Evolutionary conservation across 2,329 filamentous ascomycete species (phyloP).

Genomic region (Mariannaea elegans): DNA sequence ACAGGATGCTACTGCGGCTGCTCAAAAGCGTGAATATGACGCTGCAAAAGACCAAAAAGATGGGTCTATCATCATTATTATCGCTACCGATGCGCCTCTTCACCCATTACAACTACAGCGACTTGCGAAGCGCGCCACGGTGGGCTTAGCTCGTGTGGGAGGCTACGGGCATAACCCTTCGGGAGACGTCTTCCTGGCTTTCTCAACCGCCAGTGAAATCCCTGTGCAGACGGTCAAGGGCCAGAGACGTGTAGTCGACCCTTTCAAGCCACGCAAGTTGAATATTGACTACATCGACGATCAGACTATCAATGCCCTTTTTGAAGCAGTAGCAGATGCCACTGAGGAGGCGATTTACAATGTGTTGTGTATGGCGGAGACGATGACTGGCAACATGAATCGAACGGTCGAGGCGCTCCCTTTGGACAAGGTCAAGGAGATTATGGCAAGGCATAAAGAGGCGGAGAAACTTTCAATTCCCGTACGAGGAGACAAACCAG

Average conservation of each 20-base stretch:
- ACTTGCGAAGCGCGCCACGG: constrained; percentile 65
- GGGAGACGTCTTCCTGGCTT: constrained; percentile 71
- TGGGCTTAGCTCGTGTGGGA: constrained; percentile 66
- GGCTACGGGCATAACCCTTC: constrained; percentile 67
- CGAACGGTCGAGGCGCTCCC: constrained; percentile 54
- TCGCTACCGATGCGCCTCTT: constrained; percentile 70
- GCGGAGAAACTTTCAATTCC: background rate
- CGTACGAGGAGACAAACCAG: too few species aligned
- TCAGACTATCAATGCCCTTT: constrained; percentile 66
- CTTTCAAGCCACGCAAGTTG: constrained; percentile 48
- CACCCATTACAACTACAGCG: constrained; percentile 64
- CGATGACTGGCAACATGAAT: constrained; percentile 63
- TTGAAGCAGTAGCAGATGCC: constrained; percentile 69
- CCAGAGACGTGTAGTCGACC: constrained; percentile 49
- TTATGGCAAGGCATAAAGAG: constrained; percentile 8
- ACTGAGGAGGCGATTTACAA: constrained; percentile 75
- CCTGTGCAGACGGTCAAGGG: constrained; percentile 48
- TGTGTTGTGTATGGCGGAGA: constrained; percentile 67
- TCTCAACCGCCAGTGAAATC: constrained; percentile 65
- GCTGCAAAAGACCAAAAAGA: constrained; percentile 61
- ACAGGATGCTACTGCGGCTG: constrained; percentile 35
- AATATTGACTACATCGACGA: constrained; percentile 57
- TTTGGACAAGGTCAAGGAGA: constrained; percentile 5
- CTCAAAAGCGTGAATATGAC: constrained; percentile 25
- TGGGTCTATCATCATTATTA: constrained; percentile 67